Evolutionary conservation across 169 alveolate species (phyloP), one percentile per base, ranked within the genome.

Genomic region (Plasmodium vivax): DNA sequence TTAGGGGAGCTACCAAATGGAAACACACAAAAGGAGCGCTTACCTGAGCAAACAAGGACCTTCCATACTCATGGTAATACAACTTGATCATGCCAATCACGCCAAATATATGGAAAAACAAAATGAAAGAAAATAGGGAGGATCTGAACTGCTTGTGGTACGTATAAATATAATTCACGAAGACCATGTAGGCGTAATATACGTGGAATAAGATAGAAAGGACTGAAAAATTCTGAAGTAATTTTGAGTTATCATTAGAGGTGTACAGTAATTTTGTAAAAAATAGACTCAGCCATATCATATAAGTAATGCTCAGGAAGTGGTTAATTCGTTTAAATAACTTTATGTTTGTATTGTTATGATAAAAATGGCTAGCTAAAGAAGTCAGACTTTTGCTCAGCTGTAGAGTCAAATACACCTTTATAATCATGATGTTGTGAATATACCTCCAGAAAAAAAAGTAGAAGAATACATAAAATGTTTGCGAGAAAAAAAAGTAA

Each of bases 51-150:
- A 94, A 82, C 56, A 96, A 92, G 73, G 93, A 90, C 95, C 91
- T 91, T 75, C 96, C 90, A 36, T 77, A 71, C 38, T 51, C 93
- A 72, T 96, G 97, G 79, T 41, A 36, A 95, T 91, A 92, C 27
- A 96, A 77, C 77, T 85, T 88, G 43, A 95, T 79, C 41, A 93
- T 62, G 10, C 97, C 97, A 51, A 92, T 82, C 56, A 95, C 58
- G n/a, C 96, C 97, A 80, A 96, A 96, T 74, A 90, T 72, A 91
- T 96, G 97, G 88, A 95, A 95, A 71, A 90, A 88, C 41, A 85
- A 45, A 45, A 96, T 83, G 56, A 96, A 95, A 16, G 96, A 68
- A 81, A 94, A 90, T 74, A 95, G 84, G 68, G 94, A 93, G 71
- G 96, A 81, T 54, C 97, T 95, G 80, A 90, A 81, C 82, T 93